phyloP scores from a whole-genome alignment of 202 grass and related monocot species.

The Hordeum pubiflorum region DNA sequence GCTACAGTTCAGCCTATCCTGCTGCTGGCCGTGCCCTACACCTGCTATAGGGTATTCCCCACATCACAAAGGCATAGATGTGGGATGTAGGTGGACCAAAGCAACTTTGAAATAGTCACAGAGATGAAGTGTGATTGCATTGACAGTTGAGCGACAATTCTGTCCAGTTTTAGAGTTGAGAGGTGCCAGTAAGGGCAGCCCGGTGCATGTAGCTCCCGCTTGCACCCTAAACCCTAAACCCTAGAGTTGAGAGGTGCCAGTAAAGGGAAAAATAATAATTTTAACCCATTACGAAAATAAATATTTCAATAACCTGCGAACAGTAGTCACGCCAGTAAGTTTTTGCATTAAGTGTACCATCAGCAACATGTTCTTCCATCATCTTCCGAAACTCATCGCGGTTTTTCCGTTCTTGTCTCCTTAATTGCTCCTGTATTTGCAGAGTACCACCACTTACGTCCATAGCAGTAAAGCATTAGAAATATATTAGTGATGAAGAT shows the following conservation, averaged over 20 bases:
- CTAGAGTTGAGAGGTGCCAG: not conserved
- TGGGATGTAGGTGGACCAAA: not conserved
- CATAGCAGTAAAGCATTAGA: not conserved
- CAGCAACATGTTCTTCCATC: conserved; percentile 75
- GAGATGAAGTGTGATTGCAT: not conserved
- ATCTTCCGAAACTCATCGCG: conserved; percentile 86
- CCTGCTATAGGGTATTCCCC: not conserved
- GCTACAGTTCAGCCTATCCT: not conserved
- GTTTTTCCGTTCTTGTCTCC: conserved; percentile 81
- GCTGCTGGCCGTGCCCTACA: not conserved
- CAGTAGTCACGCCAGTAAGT: conserved; percentile 89
- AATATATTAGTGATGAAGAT: not conserved
- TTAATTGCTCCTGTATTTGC: conserved; percentile 51
- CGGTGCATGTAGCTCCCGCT: no score
- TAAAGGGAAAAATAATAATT: not conserved
- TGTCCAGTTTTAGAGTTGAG: not conserved
- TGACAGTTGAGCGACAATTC: not conserved
- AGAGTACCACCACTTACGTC: not conserved
- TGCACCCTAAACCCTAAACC: no score
- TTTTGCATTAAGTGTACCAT: conserved; percentile 71
- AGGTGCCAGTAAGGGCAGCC: no score
- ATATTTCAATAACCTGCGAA: conserved; percentile 49
- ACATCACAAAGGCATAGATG: not conserved
- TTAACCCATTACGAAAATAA: not conserved
- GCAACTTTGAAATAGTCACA: not conserved